Evolutionary conservation across 2,329 filamentous ascomycete species (phyloP).

Genomic region (Exophiala mesophila): DNA sequence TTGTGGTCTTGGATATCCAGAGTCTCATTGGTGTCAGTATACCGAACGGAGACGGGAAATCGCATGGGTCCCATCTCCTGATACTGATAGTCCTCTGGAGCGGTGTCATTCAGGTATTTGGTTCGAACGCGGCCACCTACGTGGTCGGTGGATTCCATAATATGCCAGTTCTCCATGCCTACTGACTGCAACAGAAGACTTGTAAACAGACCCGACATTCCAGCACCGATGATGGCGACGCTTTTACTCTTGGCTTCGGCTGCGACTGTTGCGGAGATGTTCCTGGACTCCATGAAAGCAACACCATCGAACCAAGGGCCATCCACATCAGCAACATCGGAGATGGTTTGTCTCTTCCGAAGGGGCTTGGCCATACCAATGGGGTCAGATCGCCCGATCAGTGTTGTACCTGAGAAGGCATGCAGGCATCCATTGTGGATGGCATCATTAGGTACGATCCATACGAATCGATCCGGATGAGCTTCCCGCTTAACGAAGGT

Average conservation of each 20-base stretch:
- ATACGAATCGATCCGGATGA: slow-evolving; percentile 42
- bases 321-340: slow-evolving; percentile 34
- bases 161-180: slow-evolving; percentile 43
- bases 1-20: slow-evolving; percentile 40
- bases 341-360: slow-evolving; percentile 25
- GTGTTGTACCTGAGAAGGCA: slow-evolving; percentile 29
- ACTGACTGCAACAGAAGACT: slow-evolving; percentile 41
- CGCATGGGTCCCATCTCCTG: slow-evolving; percentile 45
- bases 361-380: slow-evolving; percentile 14
- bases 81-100: slow-evolving; percentile 34
- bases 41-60: slow-evolving; percentile 39
- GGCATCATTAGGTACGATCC: slow-evolving; percentile 32
- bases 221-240: slow-evolving; percentile 70
- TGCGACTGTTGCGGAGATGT: slow-evolving; percentile 27
- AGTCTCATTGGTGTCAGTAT: slow-evolving; percentile 39
- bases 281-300: slow-evolving; percentile 33
- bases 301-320: slow-evolving; percentile 41
- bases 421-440: slow-evolving; percentile 32
- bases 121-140: slow-evolving; percentile 44
- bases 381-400: slow-evolving; percentile 16
- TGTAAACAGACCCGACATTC: slow-evolving; percentile 68
- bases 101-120: slow-evolving; percentile 38
- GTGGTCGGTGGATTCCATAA: slow-evolving; percentile 40
- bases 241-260: slow-evolving; percentile 35
- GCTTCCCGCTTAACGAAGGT: slow-evolving; percentile 36